These are phyloP conservation scores for Hydnomerulius pinastri DNA, from an alignment of 768 basidiomycete species.

Conservation along the genomic window DNA sequence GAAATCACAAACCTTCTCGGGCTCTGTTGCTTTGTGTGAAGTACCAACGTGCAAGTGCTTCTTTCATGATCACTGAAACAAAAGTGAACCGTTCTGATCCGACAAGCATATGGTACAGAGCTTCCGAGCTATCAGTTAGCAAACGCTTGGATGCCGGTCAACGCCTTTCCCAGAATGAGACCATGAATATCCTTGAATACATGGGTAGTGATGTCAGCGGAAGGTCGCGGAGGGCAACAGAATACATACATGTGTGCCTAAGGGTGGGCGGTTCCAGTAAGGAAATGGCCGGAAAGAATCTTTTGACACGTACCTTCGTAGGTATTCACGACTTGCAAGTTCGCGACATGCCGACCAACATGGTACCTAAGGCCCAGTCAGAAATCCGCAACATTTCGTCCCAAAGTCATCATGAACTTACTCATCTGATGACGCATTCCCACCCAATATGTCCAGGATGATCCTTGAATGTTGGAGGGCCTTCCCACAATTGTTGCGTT, in stretches of 20 bases:
- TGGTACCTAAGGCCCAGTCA: slow-evolving; percentile 62
- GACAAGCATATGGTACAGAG: background rate
- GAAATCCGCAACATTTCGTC: background rate
- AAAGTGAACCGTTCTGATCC: background rate
- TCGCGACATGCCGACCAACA: slow-evolving; percentile 92
- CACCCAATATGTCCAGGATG: slow-evolving; percentile 89
- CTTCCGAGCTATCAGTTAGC: slow-evolving; percentile 43
- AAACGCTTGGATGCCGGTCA: slow-evolving; percentile 90
- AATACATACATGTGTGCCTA: slow-evolving; percentile 60
- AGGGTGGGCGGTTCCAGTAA: slow-evolving; percentile 3
- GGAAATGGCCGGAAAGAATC: background rate
- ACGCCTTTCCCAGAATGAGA: slow-evolving; percentile 91
- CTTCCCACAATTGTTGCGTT: slow-evolving; percentile 95
- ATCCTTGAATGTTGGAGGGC: slow-evolving; percentile 80
- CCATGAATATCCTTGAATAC: slow-evolving; percentile 78
- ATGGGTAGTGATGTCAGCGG: slow-evolving; percentile 6
- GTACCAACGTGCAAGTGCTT: background rate
- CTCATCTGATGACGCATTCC: slow-evolving; percentile 94
- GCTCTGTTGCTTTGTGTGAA: background rate
- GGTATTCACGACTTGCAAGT: slow-evolving; percentile 94
- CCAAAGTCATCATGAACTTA: slow-evolving; percentile 41
- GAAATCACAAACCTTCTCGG: background rate
- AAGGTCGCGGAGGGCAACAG: slow-evolving; percentile 1
- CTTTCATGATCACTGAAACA: no score
- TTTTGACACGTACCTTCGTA: slow-evolving; percentile 70